Conservation (phyloP, 805 yeast species). For the Jamesozyma jinghongensis region DNA sequence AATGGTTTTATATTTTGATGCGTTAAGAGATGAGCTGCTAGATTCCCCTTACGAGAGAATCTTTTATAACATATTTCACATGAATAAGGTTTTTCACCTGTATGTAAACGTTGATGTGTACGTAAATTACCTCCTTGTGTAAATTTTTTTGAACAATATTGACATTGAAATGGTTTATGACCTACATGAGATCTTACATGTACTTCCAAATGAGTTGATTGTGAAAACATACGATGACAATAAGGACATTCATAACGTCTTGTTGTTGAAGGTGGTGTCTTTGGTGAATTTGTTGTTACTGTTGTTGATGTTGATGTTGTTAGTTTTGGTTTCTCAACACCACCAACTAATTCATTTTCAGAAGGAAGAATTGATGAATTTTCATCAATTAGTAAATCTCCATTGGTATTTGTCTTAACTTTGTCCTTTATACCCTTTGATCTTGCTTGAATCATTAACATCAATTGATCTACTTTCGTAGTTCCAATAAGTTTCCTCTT, state of each 20-base stretch:
- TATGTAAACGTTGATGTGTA: slow-evolving; percentile 77
- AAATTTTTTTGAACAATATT: slow-evolving; percentile 68
- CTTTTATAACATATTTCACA: slow-evolving; percentile 69
- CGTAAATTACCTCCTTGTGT: slow-evolving; percentile 87
- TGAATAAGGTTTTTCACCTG: slow-evolving; percentile 84
- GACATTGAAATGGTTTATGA: slow-evolving; percentile 72
- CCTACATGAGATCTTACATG: slow-evolving; percentile 86
- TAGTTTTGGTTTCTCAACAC: slow-evolving; percentile 55
- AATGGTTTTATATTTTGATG: slow-evolving; percentile 74
- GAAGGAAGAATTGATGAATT: slow-evolving; percentile 45
- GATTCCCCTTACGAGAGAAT: slow-evolving; percentile 85
- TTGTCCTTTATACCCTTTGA: slow-evolving; percentile 63
- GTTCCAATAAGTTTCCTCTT: slow-evolving; percentile 72
- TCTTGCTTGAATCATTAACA: slow-evolving; percentile 85
- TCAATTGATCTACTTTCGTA: slow-evolving; percentile 81
- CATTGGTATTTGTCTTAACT: slow-evolving; percentile 59
- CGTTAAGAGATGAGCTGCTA: slow-evolving; percentile 78
- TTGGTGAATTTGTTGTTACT: background rate
- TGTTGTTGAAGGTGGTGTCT: slow-evolving; percentile 1
- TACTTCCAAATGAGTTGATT: slow-evolving; percentile 85
- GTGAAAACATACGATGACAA: slow-evolving; percentile 75
- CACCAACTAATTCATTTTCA: slow-evolving; percentile 63
- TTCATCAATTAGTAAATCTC: slow-evolving; percentile 49
- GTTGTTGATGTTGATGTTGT: background rate
- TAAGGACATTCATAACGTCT: slow-evolving; percentile 65